Percentiles rank a stretch among this genome's conserved stretches.
phyloP scores from a whole-genome alignment of 1,139 yeast genomes.

The Kurtzmaniella quercitrusa region DNA sequence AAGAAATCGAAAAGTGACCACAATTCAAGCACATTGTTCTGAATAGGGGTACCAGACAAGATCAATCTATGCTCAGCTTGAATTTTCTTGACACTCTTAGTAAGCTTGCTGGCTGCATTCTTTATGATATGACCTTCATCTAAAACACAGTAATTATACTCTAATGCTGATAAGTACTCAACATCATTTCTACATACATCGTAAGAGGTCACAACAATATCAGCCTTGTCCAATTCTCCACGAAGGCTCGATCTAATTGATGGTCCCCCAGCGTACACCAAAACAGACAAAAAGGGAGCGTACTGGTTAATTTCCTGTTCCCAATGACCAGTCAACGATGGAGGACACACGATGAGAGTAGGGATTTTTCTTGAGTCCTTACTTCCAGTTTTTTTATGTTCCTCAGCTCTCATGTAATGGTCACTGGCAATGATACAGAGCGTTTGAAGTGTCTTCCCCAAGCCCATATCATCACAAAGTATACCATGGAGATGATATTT shows the following conservation, averaged over 20 bases:
- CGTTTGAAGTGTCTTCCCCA: slow-evolving; percentile 95
- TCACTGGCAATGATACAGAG: slow-evolving; percentile 96
- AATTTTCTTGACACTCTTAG: slow-evolving; percentile 80
- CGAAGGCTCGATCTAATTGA: slow-evolving; percentile 60
- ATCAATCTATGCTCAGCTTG: slow-evolving; percentile 87
- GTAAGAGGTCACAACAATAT: slow-evolving; percentile 89
- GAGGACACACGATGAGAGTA: slow-evolving; percentile 88
- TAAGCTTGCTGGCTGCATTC: slow-evolving; percentile 82
- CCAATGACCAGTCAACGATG: slow-evolving; percentile 98
- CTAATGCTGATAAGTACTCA: slow-evolving; percentile 52
- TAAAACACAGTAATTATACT: slow-evolving; percentile 89
- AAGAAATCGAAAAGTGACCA: slow-evolving; percentile 97
- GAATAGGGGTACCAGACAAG: slow-evolving; percentile 96
- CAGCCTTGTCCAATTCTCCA: slow-evolving; percentile 51
- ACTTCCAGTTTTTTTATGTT: slow-evolving; percentile 54
- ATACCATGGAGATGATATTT: slow-evolving; percentile 95
- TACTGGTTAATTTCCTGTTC: slow-evolving; percentile 89
- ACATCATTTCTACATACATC: slow-evolving; percentile 95
- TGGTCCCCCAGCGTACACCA: slow-evolving; percentile 93
- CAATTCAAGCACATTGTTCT: slow-evolving; percentile 89
- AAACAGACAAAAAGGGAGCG: slow-evolving; percentile 79
- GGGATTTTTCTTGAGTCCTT: slow-evolving; percentile 77
- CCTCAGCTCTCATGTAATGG: slow-evolving; percentile 79
- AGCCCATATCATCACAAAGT: slow-evolving; percentile 98
- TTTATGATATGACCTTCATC: slow-evolving; percentile 99